These are phyloP conservation scores for Lachnellula subtilissima DNA, from an alignment of 2,329 filamentous ascomycete species.

Conservation along the genomic window DNA sequence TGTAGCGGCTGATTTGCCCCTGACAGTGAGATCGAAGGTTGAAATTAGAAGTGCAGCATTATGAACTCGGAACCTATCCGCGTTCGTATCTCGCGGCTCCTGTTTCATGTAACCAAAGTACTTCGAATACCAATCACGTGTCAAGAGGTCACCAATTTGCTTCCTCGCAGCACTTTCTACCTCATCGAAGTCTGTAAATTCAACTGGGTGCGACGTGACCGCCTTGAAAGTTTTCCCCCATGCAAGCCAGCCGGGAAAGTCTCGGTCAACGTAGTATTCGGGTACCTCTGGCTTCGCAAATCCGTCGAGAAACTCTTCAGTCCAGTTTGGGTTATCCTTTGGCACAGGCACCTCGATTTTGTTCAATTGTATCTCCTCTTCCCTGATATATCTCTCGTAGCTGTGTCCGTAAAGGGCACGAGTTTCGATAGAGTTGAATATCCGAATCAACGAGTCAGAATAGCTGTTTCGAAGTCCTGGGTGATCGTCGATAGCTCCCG, in stretches of 20 bases:
- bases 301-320: constrained; percentile 67
- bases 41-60: constrained; percentile 84
- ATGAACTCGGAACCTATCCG: constrained; percentile 85
- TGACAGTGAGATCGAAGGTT: constrained; percentile 83
- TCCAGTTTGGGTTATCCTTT: constrained; percentile 73
- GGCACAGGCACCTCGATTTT: constrained; percentile 70
- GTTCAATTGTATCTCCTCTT: constrained; percentile 72
- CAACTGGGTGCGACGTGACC: constrained; percentile 63
- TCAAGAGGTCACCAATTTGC: constrained; percentile 76
- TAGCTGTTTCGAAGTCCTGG: constrained; percentile 80
- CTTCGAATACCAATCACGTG: constrained; percentile 77
- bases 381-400: constrained; percentile 80
- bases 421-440: constrained; percentile 84
- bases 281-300: constrained; percentile 70
- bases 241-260: constrained; percentile 93
- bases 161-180: constrained; percentile 68
- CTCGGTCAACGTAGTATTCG: constrained; percentile 85
- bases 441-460: constrained; percentile 66
- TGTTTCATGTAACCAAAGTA: constrained; percentile 95
- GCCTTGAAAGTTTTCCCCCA: constrained; percentile 87
- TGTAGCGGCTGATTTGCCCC: constrained; percentile 69
- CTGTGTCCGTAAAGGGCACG: constrained; percentile 81
- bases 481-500: constrained; percentile 84
- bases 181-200: constrained; percentile 70
- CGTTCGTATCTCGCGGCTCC: constrained; percentile 75